These are phyloP conservation scores for Bimuria novae-zelandiae DNA, from an alignment of 2,329 filamentous ascomycete species.

Conservation along the genomic window DNA sequence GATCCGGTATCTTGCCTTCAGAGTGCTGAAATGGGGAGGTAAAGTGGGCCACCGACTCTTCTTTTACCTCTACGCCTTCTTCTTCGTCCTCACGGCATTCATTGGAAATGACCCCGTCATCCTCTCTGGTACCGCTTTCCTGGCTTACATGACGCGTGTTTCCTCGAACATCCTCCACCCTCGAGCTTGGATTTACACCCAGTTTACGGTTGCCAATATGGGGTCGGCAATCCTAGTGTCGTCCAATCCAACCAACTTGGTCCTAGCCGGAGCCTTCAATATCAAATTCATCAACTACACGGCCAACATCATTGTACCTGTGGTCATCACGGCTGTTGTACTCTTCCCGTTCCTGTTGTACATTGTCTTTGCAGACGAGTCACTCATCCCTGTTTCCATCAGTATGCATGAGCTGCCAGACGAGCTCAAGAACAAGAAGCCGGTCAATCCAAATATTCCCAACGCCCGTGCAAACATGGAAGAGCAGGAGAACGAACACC, in stretches of 20 bases:
- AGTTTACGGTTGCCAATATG: conserved; percentile 75
- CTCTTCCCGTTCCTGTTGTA: conserved; percentile 73
- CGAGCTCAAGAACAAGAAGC: conserved; percentile 59
- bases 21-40: conserved; percentile 69
- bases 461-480: conserved; percentile 61
- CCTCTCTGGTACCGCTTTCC: conserved; percentile 72
- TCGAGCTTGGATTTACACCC: conserved; percentile 72
- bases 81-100: conserved; percentile 68
- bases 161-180: conserved; percentile 74
- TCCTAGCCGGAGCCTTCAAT: conserved; percentile 72
- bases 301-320: conserved; percentile 77
- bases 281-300: conserved; percentile 76
- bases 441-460: conserved; percentile 75
- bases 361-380: conserved; percentile 67
- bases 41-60: conserved; percentile 70
- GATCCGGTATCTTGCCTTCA: conserved; percentile 72
- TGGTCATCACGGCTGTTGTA: conserved; percentile 68
- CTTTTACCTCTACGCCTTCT: conserved; percentile 75
- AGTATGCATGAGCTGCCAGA: conserved; percentile 69
- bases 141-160: conserved; percentile 77
- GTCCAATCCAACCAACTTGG: conserved; percentile 77
- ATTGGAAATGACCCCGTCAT: conserved; percentile 79
- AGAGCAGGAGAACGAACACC: conserved; percentile 53
- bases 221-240: conserved; percentile 77
- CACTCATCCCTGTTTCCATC: conserved; percentile 68